Conservation (phyloP, 345 rosid genomes). For the Ceriops tagal region DNA sequence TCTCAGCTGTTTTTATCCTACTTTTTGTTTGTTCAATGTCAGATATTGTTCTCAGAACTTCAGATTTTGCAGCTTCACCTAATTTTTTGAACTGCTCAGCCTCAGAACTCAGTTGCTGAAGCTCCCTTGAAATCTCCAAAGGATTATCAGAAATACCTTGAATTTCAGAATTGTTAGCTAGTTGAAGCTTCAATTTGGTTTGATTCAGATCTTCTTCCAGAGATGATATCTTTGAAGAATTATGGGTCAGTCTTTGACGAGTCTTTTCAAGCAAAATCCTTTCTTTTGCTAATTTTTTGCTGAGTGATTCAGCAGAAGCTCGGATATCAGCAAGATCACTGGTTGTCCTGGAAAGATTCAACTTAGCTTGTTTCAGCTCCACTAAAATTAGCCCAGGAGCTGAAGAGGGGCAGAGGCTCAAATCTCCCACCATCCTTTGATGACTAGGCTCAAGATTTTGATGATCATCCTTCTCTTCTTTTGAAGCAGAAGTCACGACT, state of each 20-base stretch:
- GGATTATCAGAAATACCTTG: constrained; percentile 32
- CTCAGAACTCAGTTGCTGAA: constrained; percentile 62
- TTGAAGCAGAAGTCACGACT: constrained; percentile 10
- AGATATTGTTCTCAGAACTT: constrained; percentile 56
- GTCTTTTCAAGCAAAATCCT: constrained; percentile 62
- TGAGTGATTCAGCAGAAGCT: constrained; percentile 55
- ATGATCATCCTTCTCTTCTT: constrained; percentile 38
- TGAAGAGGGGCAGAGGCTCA: constrained; percentile 34
- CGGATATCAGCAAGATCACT: constrained; percentile 66
- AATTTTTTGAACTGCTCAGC: constrained; percentile 57
- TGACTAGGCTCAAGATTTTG: constrained; percentile 12
- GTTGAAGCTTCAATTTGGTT: constrained; percentile 45
- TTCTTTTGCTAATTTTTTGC: constrained; percentile 73
- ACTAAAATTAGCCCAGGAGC: constrained; percentile 57
- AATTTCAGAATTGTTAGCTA: constrained; percentile 38
- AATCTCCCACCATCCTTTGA: constrained; percentile 22
- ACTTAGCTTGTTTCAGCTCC: constrained; percentile 85
- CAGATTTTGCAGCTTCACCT: constrained; percentile 53
- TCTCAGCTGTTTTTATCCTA: constrained; percentile 67
- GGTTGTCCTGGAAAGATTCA: constrained; percentile 80
- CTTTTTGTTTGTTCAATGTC: constrained; percentile 62
- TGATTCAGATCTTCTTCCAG: constrained; percentile 62
- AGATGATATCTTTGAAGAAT: constrained; percentile 54
- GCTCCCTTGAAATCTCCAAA: constrained; percentile 48
- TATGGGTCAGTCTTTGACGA: constrained; percentile 54